Percentiles rank a stretch among this genome's conserved stretches.
phyloP scores from a whole-genome alignment of 257 asterid species.

The Lycium ferocissimum region DNA sequence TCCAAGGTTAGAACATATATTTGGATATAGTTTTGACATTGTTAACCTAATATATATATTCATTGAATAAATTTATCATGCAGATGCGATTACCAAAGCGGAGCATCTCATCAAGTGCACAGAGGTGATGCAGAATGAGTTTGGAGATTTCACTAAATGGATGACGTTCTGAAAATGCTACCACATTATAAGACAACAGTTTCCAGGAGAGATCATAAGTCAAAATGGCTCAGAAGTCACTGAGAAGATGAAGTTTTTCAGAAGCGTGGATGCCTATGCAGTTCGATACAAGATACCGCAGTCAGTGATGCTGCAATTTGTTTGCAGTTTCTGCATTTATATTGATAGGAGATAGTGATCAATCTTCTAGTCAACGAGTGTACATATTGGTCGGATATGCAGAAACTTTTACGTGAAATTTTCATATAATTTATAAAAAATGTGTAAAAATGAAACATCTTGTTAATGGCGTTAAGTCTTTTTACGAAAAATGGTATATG shows the following conservation, averaged over 20 bases:
- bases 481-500: not conserved
- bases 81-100: slow-evolving; percentile 87
- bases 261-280: not conserved
- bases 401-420: not conserved
- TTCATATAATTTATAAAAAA: not conserved
- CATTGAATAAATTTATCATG: slow-evolving; percentile 27
- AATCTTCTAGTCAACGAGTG: not conserved
- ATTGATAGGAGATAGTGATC: not conserved
- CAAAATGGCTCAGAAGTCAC: not conserved
- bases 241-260: not conserved
- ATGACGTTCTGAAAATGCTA: not conserved
- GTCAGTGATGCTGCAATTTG: not conserved
- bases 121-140: not conserved
- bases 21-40: not conserved
- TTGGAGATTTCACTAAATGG: not conserved
- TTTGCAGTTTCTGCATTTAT: not conserved
- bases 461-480: not conserved
- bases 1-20: slow-evolving; percentile 60
- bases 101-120: slow-evolving; percentile 26
- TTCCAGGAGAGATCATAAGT: not conserved
- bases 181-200: not conserved
- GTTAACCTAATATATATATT: slow-evolving; percentile 11
- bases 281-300: not conserved
- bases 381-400: not conserved
- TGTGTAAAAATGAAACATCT: not conserved